These are phyloP conservation scores for Vigna mungo DNA, from an alignment of 306 rosid genomes.

Conservation along the genomic window DNA sequence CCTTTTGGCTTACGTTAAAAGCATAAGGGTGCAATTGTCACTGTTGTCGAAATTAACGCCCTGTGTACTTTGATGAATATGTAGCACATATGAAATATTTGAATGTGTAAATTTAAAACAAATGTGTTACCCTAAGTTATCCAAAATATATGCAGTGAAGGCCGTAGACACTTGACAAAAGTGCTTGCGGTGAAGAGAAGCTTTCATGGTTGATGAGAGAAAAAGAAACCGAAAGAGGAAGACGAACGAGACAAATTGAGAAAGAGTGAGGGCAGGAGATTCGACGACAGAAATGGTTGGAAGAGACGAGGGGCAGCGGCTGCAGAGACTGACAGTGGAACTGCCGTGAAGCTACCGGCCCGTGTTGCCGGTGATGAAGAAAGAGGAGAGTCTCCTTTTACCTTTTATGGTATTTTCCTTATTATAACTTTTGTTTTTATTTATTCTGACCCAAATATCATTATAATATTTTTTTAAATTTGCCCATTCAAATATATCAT, in stretches of 20 bases:
- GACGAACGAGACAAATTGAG: conserved; percentile 33
- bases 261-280: conserved; percentile 40
- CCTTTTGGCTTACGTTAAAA: no score
- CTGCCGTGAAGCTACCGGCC: conserved; percentile 56
- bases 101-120: no score
- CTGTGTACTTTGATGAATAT: no score
- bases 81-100: no score
- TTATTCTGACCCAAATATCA: background rate
- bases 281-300: conserved; percentile 44
- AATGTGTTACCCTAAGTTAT: no score
- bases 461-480: no score
- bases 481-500: no score
- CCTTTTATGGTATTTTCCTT: background rate
- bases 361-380: conserved; percentile 43
- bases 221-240: conserved; percentile 44
- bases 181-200: conserved; percentile 52
- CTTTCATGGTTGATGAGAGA: conserved; percentile 37
- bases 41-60: no score
- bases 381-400: conserved; percentile 1
- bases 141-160: conserved; percentile 28
- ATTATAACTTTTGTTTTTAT: conserved; percentile 12
- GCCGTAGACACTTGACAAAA: conserved; percentile 59
- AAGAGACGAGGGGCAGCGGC: conserved; percentile 32
- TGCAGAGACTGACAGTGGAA: conserved; percentile 34
- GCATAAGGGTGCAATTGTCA: no score